Conservation (phyloP, 2,329 filamentous ascomycete genomes). For the Drechslera avenae region DNA sequence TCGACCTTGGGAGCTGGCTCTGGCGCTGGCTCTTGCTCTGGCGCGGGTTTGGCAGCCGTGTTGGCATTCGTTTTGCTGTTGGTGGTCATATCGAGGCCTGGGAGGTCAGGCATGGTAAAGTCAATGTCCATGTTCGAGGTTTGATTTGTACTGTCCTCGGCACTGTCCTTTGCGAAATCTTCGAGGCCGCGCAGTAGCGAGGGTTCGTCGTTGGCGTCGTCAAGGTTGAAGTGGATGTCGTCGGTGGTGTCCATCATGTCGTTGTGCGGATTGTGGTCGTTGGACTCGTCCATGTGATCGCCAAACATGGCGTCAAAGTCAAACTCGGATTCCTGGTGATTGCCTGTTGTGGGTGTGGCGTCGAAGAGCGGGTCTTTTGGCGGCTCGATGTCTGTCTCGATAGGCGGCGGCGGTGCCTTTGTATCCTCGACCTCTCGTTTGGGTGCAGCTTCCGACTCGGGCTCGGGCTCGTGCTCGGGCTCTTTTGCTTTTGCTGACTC, state of each 20-base stretch:
- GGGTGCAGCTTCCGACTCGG: conserved; percentile 3
- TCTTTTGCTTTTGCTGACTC: conserved; percentile 16
- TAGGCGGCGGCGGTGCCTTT: conserved; percentile 13
- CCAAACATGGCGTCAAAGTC: conserved; percentile 48
- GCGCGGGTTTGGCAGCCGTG: conserved; percentile 9
- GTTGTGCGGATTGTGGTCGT: conserved; percentile 22
- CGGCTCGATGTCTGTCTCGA: conserved; percentile 22
- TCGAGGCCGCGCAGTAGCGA: conserved; percentile 45
- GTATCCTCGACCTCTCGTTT: conserved; percentile 21
- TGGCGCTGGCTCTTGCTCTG: conserved; percentile 5
- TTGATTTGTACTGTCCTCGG: conserved; percentile 22
- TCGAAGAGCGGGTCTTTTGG: conserved; percentile 40
- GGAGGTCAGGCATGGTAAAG: conserved; percentile 41
- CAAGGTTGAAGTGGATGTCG: conserved; percentile 42
- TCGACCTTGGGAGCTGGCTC: conserved; percentile 8
- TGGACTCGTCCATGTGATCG: conserved; percentile 35
- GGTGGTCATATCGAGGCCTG: conserved; percentile 23
- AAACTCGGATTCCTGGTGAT: conserved; percentile 44
- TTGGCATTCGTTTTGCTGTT: conserved; percentile 12
- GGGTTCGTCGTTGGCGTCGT: conserved; percentile 34
- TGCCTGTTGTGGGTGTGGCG: conserved; percentile 34
- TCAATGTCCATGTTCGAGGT: conserved; percentile 34
- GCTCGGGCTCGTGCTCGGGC: conserved; percentile 11
- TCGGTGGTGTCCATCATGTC: conserved; percentile 35
- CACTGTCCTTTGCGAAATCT: conserved; percentile 41